Evolutionary conservation across 148 eudicot species (phyloP).

Genomic region (Simmondsia chinensis): DNA sequence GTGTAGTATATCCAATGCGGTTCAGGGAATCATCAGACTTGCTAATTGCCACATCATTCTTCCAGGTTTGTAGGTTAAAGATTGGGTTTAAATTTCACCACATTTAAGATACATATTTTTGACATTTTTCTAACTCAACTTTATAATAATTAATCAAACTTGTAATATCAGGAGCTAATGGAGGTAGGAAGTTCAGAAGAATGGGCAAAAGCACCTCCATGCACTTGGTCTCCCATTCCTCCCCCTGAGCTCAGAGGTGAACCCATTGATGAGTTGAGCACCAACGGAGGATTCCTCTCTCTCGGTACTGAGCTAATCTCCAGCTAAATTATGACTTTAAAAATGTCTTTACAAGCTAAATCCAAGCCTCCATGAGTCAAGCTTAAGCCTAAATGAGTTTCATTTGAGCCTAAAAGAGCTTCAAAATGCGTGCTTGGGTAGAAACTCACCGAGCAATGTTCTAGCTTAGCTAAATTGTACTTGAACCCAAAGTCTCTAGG

Average conservation of each 20-base stretch:
- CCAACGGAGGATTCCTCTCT: conserved; percentile 86
- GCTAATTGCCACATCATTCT: conserved; percentile 77
- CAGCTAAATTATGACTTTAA: no score
- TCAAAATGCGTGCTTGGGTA: no score
- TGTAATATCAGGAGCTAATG: conserved; percentile 59
- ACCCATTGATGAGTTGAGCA: conserved; percentile 62
- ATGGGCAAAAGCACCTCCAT: conserved; percentile 69
- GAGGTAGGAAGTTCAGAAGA: conserved; percentile 50
- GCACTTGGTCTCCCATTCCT: conserved; percentile 90
- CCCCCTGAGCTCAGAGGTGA: conserved; percentile 84
- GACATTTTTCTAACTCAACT: background rate
- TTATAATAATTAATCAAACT: no score
- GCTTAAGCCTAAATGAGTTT: no score
- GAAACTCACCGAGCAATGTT: no score
- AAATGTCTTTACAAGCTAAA: no score
- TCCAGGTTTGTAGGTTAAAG: conserved; percentile 53
- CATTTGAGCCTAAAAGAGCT: no score
- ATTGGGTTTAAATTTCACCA: background rate
- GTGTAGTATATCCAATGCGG: conserved; percentile 76
- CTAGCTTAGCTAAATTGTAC: no score
- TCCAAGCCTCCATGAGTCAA: no score
- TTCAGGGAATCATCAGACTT: conserved; percentile 78
- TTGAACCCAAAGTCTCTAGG: no score
- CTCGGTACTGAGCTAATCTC: conserved; percentile 41
- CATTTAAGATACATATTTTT: background rate